Conservation (phyloP, 1,284 basidiomycete species). For the Pseudozyma hubeiensis region DNA sequence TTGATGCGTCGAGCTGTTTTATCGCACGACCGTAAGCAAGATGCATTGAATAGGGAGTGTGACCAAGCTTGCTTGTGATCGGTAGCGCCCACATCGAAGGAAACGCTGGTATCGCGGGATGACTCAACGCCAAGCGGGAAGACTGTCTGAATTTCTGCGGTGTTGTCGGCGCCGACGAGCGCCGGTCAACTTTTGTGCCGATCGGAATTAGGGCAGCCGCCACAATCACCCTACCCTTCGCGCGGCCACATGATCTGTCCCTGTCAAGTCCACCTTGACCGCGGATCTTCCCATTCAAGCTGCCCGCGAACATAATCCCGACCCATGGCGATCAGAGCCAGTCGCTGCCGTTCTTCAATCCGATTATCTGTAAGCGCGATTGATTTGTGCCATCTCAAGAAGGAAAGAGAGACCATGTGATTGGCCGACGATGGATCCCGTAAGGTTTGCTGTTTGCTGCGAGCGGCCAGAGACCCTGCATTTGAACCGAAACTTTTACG, state of each 20-base stretch:
- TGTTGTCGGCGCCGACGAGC: too few relatives aligned
- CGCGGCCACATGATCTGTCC: background rate
- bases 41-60: too few relatives aligned
- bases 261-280: too few relatives aligned
- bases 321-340: background rate
- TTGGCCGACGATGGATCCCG: background rate
- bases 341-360: constrained; percentile 3
- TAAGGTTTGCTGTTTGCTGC: background rate
- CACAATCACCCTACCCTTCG: background rate
- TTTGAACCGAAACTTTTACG: too few relatives aligned
- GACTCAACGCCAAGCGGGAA: too few relatives aligned
- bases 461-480: too few relatives aligned
- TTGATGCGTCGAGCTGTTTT: too few relatives aligned
- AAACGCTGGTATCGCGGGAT: too few relatives aligned
- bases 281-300: background rate
- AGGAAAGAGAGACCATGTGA: background rate
- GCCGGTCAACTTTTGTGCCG: background rate
- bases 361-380: background rate
- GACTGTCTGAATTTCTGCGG: too few relatives aligned
- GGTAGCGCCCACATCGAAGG: too few relatives aligned
- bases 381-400: background rate
- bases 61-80: too few relatives aligned
- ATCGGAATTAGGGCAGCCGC: background rate
- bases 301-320: constrained; percentile 12
- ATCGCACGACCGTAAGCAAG: too few relatives aligned